A percentile compares a stretch with the other conserved stretches of the same genome.
phyloP scores from a whole-genome alignment of 2,329 filamentous ascomycete genomes.

The Alternaria atra region DNA sequence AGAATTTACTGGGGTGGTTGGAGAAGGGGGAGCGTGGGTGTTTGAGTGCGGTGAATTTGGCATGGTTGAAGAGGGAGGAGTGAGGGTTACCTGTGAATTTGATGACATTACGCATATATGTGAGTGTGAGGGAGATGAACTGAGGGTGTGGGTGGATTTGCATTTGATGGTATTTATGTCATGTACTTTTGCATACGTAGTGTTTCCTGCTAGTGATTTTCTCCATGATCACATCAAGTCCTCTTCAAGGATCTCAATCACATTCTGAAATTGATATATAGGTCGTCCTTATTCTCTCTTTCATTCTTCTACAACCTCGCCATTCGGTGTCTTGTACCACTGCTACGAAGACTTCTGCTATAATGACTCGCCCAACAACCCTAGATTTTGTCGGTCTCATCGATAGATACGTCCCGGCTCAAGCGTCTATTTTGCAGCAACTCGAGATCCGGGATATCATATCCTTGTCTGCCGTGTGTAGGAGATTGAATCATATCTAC shows the following conservation, averaged over 20 bases:
- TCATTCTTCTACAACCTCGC: background rate
- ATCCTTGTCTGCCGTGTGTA: background rate
- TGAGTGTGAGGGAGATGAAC: background rate
- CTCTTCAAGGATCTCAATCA: background rate
- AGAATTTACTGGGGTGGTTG: constrained; percentile 70
- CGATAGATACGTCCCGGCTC: background rate
- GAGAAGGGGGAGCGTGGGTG: constrained; percentile 58
- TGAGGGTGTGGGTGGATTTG: background rate
- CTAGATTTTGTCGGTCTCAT: background rate
- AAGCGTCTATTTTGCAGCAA: background rate
- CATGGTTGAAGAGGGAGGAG: constrained; percentile 54
- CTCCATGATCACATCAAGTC: background rate
- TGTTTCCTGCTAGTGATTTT: background rate
- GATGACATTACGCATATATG: background rate
- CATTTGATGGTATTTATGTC: background rate
- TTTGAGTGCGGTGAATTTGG: constrained; percentile 70
- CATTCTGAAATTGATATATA: background rate
- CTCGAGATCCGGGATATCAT: background rate
- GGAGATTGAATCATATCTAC: background rate
- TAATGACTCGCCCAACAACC: background rate
- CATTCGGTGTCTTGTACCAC: background rate
- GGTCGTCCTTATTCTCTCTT: background rate
- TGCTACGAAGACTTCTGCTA: background rate
- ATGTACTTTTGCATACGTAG: background rate
- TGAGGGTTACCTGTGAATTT: background rate